These are phyloP conservation scores for Erysimum cheiranthoides DNA, from an alignment of 345 rosid species.

Conservation along the genomic window DNA sequence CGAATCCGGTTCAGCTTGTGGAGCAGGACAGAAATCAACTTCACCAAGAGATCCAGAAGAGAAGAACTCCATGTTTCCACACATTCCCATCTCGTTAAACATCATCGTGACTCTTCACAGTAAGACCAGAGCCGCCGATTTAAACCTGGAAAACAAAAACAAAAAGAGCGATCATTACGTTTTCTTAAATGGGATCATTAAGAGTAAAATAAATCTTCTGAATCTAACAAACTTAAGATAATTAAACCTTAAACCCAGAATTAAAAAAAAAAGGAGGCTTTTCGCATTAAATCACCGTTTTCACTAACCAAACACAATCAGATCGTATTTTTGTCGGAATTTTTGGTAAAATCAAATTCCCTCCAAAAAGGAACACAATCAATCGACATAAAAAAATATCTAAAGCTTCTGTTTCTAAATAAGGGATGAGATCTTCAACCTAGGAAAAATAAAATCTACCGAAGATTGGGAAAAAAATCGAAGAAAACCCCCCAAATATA, in stretches of 20 bases:
- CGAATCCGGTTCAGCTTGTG: conserved; percentile 63
- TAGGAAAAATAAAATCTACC: not conserved
- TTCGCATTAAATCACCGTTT: conserved; percentile 1
- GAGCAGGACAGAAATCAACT: conserved; percentile 52
- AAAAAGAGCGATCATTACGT: not conserved
- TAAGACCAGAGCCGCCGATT: not conserved
- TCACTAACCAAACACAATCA: not conserved
- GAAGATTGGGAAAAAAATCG: conserved; percentile 4
- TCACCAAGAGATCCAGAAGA: conserved; percentile 57
- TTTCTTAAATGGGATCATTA: not conserved
- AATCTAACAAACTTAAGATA: conserved; percentile 5
- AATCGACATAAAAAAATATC: not conserved
- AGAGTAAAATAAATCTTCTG: not conserved
- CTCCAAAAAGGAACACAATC: not conserved
- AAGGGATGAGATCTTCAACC: conserved; percentile 28
- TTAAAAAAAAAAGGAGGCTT: conserved; percentile 22
- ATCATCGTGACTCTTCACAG: conserved; percentile 49
- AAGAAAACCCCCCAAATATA: conserved; percentile 21
- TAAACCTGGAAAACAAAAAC: conserved; percentile 10
- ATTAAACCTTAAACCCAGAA: conserved; percentile 18
- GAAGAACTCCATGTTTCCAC: conserved; percentile 82
- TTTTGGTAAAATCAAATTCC: not conserved
- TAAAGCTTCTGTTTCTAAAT: conserved; percentile 11
- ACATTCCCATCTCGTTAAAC: conserved; percentile 83
- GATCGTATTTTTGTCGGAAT: conserved; percentile 26